phyloP scores from a whole-genome alignment of 2,329 filamentous ascomycete genomes.

The Nigrospora sphaerica region DNA sequence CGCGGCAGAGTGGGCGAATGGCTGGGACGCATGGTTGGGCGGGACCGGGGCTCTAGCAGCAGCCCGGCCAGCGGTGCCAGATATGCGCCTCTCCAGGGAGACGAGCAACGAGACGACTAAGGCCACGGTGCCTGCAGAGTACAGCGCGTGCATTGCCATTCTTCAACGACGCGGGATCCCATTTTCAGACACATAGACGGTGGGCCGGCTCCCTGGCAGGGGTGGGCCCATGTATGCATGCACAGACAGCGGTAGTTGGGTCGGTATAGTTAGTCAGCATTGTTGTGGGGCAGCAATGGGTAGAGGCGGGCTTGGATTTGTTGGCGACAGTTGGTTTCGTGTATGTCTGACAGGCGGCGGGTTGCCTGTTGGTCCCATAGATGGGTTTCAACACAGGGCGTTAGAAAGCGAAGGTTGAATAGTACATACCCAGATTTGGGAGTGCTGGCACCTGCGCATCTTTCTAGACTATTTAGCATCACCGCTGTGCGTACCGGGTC shows the following conservation, averaged over 20 bases:
- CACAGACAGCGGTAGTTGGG: background rate
- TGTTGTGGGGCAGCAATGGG: constrained; percentile 11
- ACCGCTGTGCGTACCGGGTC: too few relatives aligned
- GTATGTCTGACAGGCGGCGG: constrained; percentile 5
- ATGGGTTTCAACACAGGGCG: too few relatives aligned
- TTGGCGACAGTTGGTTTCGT: background rate
- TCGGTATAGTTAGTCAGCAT: too few relatives aligned
- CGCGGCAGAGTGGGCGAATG: constrained; percentile 40
- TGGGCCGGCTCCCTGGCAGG: background rate
- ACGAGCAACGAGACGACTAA: constrained; percentile 19
- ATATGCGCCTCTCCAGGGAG: constrained; percentile 33
- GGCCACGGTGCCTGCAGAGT: background rate
- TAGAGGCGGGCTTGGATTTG: background rate
- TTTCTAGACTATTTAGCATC: too few relatives aligned
- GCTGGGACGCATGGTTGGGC: constrained; percentile 34
- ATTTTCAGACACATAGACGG: constrained; percentile 3
- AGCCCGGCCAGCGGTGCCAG: constrained; percentile 24
- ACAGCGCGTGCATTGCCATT: background rate
- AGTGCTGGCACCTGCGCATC: too few relatives aligned
- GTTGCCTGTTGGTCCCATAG: constrained; percentile 6
- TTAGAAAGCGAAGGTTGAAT: too few relatives aligned
- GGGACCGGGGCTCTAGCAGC: constrained; percentile 23
- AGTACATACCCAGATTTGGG: too few relatives aligned
- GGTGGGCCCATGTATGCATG: background rate
- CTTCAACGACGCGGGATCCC: constrained; percentile 1